Evolutionary conservation across 257 asterid species (phyloP), one percentile per base, ranked within the genome.

Genomic region (Scutellaria barbata): DNA sequence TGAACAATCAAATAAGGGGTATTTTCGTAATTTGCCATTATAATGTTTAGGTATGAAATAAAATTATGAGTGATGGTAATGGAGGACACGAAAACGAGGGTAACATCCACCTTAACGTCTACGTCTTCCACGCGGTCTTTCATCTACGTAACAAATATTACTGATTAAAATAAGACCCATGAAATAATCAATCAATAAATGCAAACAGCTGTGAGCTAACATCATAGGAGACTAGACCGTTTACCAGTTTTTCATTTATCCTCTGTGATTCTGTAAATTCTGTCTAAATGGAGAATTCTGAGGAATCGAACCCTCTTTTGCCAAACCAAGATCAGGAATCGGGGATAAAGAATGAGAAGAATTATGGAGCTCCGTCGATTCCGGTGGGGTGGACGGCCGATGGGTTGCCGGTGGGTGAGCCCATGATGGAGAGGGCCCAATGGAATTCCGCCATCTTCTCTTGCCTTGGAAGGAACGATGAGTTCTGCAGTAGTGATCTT

Each of bases 341-440:
- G 6, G 81, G 41, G 69, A 20, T 25, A 8, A 74, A 68, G 12
- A 63, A 64, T 16, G 89, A 66, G 52, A 69, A 66, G 62, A 25
- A 62, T 59, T n/a, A 63, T 10, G 85, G 76, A 42, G 72, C 63
- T 18, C 76, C 82, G 48, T 62, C 79, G 72, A 69, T 65, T 14
- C 84, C 95, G 69, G 67, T 79, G 45, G 91, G 88, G 1, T 89
- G 92, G 97, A 83, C 96, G 9, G 97, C 83, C 61, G 89, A 87
- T 6, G 96, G 98, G 42, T 54, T 92, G 51, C 96, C 98, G 47
- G 77, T 85, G 66, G 85, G 87, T 60, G 86, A 82, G 69, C 76
- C 80, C 47, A 67, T 51, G 55, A 77, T 51, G 81, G 82, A 74
- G 67, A 81, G 89, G 75, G 54, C 79, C 16, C 79, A 77, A 37